Evolutionary conservation across 495 filamentous ascomycete genomes (phyloP).

Genomic region (Neurospora sublineolata): DNA sequence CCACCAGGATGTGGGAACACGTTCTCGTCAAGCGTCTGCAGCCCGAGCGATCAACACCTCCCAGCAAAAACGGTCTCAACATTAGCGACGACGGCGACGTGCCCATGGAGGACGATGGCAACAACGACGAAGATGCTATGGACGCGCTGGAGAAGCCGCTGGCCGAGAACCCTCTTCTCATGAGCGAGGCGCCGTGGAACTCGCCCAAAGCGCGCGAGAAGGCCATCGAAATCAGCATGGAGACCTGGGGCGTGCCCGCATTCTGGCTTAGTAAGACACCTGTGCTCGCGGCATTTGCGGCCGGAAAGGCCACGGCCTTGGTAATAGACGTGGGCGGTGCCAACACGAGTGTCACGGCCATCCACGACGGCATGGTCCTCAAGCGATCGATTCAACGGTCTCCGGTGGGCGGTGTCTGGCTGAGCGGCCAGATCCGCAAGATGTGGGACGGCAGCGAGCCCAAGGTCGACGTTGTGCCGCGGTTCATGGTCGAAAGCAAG

Average conservation of each 20-base stretch:
- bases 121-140: slow-evolving; percentile 39
- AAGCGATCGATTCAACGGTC: slow-evolving; percentile 78
- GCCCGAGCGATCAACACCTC: slow-evolving; percentile 54
- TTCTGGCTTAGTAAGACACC: slow-evolving; percentile 68
- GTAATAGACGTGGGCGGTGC: slow-evolving; percentile 89
- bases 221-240: slow-evolving; percentile 88
- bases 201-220: slow-evolving; percentile 75
- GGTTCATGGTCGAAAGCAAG: slow-evolving; percentile 79
- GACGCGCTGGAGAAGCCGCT: slow-evolving; percentile 69
- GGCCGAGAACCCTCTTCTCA: slow-evolving; percentile 77
- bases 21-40: slow-evolving; percentile 62
- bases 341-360: slow-evolving; percentile 78
- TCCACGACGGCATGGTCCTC: slow-evolving; percentile 89
- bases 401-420: slow-evolving; percentile 75
- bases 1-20: slow-evolving; percentile 74
- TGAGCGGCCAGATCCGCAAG: slow-evolving; percentile 74
- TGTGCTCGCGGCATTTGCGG: slow-evolving; percentile 58
- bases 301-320: slow-evolving; percentile 82
- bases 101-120: slow-evolving; percentile 41
- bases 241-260: slow-evolving; percentile 85
- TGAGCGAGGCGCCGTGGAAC: slow-evolving; percentile 94
- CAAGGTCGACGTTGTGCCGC: slow-evolving; percentile 68
- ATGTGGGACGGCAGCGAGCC: slow-evolving; percentile 67
- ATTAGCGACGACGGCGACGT: slow-evolving; percentile 35
- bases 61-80: slow-evolving; percentile 65